Evolutionary conservation across 2,329 filamentous ascomycete genomes (phyloP).

Genomic region (Hypoxylon sp.): DNA sequence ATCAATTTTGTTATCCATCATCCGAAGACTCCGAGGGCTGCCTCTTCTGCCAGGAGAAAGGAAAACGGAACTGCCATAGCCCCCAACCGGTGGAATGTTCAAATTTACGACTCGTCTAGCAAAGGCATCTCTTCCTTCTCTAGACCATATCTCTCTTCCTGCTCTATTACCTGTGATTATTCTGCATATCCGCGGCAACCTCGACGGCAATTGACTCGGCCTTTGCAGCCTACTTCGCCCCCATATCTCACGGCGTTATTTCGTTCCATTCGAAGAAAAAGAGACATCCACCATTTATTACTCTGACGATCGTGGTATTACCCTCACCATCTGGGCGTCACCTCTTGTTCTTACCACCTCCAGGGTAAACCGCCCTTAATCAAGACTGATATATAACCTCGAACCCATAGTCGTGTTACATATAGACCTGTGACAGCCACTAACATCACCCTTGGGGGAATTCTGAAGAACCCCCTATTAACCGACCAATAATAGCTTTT

Average conservation of each 20-base stretch:
- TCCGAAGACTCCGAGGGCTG: conserved; percentile 20
- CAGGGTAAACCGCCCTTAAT: neutral
- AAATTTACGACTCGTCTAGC: neutral
- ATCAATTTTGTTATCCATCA: neutral
- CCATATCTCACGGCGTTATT: neutral
- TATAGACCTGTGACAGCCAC: neutral
- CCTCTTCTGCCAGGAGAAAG: conserved; percentile 4
- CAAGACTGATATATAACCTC: neutral
- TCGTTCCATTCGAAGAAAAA: neutral
- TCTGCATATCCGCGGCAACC: conserved; percentile 15
- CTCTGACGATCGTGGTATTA: neutral
- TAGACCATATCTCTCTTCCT: neutral
- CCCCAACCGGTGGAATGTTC: neutral
- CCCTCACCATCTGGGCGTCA: neutral
- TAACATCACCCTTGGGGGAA: neutral
- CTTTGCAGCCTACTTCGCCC: neutral
- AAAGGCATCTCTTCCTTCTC: neutral
- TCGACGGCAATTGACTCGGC: neutral
- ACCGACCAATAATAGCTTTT: neutral
- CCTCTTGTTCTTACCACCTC: neutral
- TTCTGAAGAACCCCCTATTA: neutral
- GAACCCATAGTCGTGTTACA: neutral
- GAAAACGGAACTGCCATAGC: conserved; percentile 10
- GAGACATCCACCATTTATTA: neutral
- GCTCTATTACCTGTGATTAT: conserved; percentile 11